Base-by-base conservation (phyloP, 2,329 filamentous ascomycete genomes). In the Venturia carpophila region DNA sequence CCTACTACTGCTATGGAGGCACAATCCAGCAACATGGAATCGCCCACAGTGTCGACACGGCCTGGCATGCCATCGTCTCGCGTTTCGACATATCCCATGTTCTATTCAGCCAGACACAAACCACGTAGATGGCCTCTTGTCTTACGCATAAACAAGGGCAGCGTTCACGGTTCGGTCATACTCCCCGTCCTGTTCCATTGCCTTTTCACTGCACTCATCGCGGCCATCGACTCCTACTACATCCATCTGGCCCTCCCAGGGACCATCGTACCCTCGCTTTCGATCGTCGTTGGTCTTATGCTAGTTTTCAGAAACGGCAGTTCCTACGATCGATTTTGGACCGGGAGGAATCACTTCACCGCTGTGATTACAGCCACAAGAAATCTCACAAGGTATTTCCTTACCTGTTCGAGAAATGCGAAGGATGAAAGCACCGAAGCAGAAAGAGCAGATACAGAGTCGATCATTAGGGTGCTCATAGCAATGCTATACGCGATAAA, bases 251-350 rank as follows among this genome's bases (percentile, higher is more conserved):
- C 79, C 47, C 77, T 87, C 43, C 85, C 85, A 10, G 78, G 79
- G 60, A 82, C 78, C 68, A 86, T 87, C 67, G 84, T 87, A 56
- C 85, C 85, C 1, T 83, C 80, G 17, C 76, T 88, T 1, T 85
- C 82, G 42, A 88, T 88, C 65, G 85, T 88, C 62, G 85, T 88
- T 2, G 85, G 85, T 70, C 73, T 88, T 49, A 87, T 88, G 80
- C 83, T 88, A 42, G 85, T 88, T 37, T 87, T 88, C 75, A 81
- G 85, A 45, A 87, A 88, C 69, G 79, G 82, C 68, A 87, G 84
- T 3, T 82, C 79, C 64, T 87, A 87, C 74, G 85, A 86, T 69
- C 79, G 85, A 1, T 87, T 87, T 76, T 87, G 85, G 85, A 81
- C 82, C 3, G 83, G 83, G 5, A 76, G 83, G 55, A 82, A 81